Base-by-base conservation (phyloP, 331 rosid species). In the Phaseolus coccineus region DNA sequence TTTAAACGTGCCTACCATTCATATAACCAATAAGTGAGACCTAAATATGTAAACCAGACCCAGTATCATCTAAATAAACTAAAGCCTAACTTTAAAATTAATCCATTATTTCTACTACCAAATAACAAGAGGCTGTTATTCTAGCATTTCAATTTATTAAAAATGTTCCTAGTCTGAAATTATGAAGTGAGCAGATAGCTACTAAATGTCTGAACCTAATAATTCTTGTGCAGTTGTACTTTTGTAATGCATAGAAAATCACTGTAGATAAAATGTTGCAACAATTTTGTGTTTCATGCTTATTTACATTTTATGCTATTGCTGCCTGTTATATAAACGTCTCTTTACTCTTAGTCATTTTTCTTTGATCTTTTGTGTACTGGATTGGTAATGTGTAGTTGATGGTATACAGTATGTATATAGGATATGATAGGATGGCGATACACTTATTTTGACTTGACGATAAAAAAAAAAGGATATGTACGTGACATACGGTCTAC, bases 301-400 rank as follows among this genome's bases (percentile, higher is more conserved):
- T 71, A 30, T 52, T 22, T 59, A 51, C 70, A 61, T 33, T 52
- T 46, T 57, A 46, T 74, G 47, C 56, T 48, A 25, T 81, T 81
- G 65, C 66, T 57, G 8, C 28, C 30, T 25, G 30, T 25, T 55
- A 27, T 33, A 75, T 47, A 58, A 39, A 24, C 61, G 58, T 25
- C 22, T 51, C 42, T 42, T 65, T 65, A 42, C 58, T 70, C 50
- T 40, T 22, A 72, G 62, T 50, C 56, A 37, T 27, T 24, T 76
- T 35, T 76, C 19, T 70, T 27, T 59, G 52, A 30, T 61, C 59
- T 48, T 55, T 27, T 69, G 67, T 57, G 48, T 39, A 24, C 51
- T 57, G 50, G 75, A 70, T 74, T 28, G 13, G 39, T 81, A 37
- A 70, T 25, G 44, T 68, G 30, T 58, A 35, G 33, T 76, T 9